phyloP scores from a whole-genome alignment of 352 stramenopile genomes.

The Phytophthora pluvialis region DNA sequence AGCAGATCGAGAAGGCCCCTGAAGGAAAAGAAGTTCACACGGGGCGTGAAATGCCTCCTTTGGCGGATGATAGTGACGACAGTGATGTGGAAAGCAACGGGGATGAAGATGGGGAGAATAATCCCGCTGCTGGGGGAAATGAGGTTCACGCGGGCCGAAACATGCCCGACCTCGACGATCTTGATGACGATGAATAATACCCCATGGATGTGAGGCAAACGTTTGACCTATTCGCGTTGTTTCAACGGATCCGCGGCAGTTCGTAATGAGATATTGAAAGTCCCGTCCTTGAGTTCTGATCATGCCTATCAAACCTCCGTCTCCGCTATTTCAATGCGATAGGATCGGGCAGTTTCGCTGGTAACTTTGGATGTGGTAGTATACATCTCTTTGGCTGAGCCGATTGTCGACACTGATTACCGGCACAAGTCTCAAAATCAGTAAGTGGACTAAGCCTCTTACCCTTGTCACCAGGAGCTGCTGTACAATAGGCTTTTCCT shows the following conservation, averaged over 20 bases:
- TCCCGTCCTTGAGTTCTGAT: slow-evolving; percentile 26
- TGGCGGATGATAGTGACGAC: slow-evolving; percentile 38
- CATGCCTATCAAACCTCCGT: slow-evolving; percentile 14
- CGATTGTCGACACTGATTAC: slow-evolving; percentile 15
- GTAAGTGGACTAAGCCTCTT: slow-evolving; percentile 18
- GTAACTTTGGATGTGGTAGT: slow-evolving; percentile 23
- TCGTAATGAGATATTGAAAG: slow-evolving; percentile 24
- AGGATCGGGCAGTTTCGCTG: slow-evolving; percentile 13
- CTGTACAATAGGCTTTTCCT: slow-evolving; percentile 31
- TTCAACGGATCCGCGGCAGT: slow-evolving; percentile 25
- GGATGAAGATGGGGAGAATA: slow-evolving; percentile 27
- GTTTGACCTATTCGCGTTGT: background rate
- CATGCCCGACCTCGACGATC: slow-evolving; percentile 59
- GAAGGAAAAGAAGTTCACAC: slow-evolving; percentile 19
- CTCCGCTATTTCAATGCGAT: slow-evolving; percentile 23
- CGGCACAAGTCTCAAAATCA: background rate
- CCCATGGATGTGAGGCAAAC: background rate
- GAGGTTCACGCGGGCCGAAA: slow-evolving; percentile 60
- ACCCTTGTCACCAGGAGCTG: slow-evolving; percentile 2
- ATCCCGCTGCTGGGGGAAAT: background rate
- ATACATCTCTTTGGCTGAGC: slow-evolving; percentile 4
- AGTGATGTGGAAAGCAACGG: slow-evolving; percentile 36
- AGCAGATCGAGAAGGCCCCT: background rate
- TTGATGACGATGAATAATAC: slow-evolving; percentile 45
- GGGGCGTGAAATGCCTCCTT: slow-evolving; percentile 36